phyloP scores from a whole-genome alignment of 1,284 basidiomycete species.

The Apiotrichum sp. region DNA sequence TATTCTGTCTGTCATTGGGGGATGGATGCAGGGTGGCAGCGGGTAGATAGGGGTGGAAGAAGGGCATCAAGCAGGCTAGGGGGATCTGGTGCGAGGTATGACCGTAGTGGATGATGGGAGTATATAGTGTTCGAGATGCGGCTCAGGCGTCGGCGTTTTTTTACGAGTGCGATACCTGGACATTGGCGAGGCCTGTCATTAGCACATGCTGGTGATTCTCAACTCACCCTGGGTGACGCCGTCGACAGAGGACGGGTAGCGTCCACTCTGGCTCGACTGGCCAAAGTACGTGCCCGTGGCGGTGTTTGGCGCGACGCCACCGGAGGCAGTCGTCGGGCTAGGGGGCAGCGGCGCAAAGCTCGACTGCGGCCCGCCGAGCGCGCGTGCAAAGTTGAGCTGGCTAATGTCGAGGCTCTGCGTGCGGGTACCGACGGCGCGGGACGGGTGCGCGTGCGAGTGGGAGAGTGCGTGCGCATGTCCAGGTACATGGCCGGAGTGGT shows the following conservation, averaged over 20 bases:
- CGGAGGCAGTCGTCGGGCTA: slow-evolving; percentile 20
- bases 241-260: slow-evolving; percentile 22
- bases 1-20: too few species aligned
- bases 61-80: slow-evolving; percentile 7
- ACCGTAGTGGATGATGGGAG: neutral
- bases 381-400: slow-evolving; percentile 40
- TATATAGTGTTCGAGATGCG: slow-evolving; percentile 3
- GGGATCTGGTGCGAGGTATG: slow-evolving; percentile 13
- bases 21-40: slow-evolving; percentile 1
- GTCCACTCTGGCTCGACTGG: slow-evolving; percentile 8
- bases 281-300: slow-evolving; percentile 34
- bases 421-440: slow-evolving; percentile 36
- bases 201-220: too few species aligned
- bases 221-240: slow-evolving; percentile 24
- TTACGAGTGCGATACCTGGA: slow-evolving; percentile 27
- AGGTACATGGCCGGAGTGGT: slow-evolving; percentile 3
- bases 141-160: too few species aligned
- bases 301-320: slow-evolving; percentile 21
- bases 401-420: slow-evolving; percentile 49
- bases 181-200: slow-evolving; percentile 17
- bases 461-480: slow-evolving; percentile 17
- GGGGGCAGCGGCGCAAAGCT: slow-evolving; percentile 31
- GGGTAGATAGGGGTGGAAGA: neutral
- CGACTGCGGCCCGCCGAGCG: slow-evolving; percentile 20
- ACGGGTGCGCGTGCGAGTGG: slow-evolving; percentile 26